Conservation (phyloP, 148 eudicot genomes). For the Persicaria tinctoria region DNA sequence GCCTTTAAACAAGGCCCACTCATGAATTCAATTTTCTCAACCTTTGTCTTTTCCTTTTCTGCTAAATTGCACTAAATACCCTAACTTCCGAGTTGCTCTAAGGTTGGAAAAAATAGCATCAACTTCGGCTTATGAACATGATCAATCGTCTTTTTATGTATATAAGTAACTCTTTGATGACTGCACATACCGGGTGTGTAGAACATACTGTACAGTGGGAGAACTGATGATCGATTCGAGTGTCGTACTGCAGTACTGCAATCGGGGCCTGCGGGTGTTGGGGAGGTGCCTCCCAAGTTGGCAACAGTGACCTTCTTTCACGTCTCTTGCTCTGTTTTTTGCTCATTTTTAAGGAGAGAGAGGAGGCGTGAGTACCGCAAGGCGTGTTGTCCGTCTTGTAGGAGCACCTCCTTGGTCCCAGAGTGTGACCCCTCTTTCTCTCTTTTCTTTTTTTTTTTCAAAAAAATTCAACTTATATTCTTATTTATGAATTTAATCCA, state of each 20-base stretch:
- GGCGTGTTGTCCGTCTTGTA: constrained; percentile 22
- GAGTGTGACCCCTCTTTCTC: constrained; percentile 20
- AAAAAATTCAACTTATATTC: no score
- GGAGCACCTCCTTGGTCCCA: constrained; percentile 19
- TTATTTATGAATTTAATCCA: no score
- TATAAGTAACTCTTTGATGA: no score
- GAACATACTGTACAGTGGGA: neutral
- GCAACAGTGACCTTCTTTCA: neutral
- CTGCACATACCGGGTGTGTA: neutral
- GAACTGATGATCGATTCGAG: no score
- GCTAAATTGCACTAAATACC: no score
- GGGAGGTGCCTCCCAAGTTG: neutral
- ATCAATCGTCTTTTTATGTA: no score
- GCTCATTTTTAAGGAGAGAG: neutral
- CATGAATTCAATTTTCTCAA: neutral
- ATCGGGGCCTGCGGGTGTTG: neutral
- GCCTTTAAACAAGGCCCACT: neutral
- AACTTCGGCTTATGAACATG: no score
- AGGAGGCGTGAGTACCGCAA: constrained; percentile 27
- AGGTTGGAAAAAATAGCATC: no score
- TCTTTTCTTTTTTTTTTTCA: neutral
- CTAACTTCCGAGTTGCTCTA: no score
- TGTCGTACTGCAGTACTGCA: neutral
- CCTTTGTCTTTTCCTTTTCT: neutral
- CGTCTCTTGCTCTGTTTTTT: constrained; percentile 1